Evolutionary conservation across 192 early-diverging fungal genomes (phyloP).

Genomic region (Ambispora gerdemannii): DNA sequence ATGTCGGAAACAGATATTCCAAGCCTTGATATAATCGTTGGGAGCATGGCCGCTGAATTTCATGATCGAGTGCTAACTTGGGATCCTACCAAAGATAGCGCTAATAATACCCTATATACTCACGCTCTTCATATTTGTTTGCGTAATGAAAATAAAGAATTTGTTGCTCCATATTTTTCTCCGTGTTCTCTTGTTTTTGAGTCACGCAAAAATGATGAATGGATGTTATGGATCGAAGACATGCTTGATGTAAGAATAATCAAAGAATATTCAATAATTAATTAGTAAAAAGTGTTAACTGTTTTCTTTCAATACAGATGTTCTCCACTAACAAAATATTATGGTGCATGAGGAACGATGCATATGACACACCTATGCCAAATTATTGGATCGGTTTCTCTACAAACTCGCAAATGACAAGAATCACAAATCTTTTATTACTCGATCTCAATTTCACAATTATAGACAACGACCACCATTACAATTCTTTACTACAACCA

Average conservation of each 20-base stretch:
- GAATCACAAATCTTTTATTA: not conserved
- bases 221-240: conserved; percentile 18
- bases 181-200: conserved; percentile 7
- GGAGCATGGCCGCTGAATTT: not conserved
- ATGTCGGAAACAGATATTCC: too few species aligned
- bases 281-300: not conserved
- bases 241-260: conserved; percentile 20
- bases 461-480: not conserved
- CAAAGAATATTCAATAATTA: not conserved
- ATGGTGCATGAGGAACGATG: conserved; percentile 15
- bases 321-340: conserved; percentile 18
- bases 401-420: not conserved
- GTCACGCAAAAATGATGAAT: conserved; percentile 13
- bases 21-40: not conserved
- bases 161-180: not conserved
- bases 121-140: conserved; percentile 16
- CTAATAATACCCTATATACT: conserved; percentile 2
- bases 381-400: conserved; percentile 13
- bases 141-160: not conserved
- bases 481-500: not conserved
- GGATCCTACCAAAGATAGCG: conserved; percentile 5
- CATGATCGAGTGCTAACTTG: conserved; percentile 7
- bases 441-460: not conserved
- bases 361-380: conserved; percentile 7
- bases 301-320: not conserved